A percentile compares a stretch with the other conserved stretches of the same genome.
Conservation (phyloP, 371 early-diverging fungal genomes). For the Thermomucor indicae-seudaticae region DNA sequence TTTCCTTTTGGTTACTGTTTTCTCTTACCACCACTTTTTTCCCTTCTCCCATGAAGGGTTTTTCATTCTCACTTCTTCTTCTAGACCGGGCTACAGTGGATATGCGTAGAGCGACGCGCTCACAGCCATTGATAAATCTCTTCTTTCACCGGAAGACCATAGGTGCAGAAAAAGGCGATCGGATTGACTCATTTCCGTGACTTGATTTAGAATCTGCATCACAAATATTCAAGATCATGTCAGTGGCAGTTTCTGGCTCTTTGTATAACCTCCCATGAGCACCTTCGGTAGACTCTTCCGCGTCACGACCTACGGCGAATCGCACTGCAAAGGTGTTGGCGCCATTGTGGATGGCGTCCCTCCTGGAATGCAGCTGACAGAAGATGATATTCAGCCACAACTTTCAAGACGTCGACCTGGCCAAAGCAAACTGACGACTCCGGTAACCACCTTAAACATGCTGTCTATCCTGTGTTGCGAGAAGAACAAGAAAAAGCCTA, state of each 20-base stretch:
- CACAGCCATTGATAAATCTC: too few species aligned
- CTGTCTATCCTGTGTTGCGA: neutral
- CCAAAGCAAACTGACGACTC: slow-evolving; percentile 92
- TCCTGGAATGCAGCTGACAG: slow-evolving; percentile 87
- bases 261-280: slow-evolving; percentile 52
- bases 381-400: slow-evolving; percentile 90
- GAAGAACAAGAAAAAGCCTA: neutral
- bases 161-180: too few species aligned
- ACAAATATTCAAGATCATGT: too few species aligned
- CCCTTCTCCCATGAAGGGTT: too few species aligned
- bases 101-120: too few species aligned
- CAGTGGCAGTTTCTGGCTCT: neutral
- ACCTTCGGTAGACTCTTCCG: slow-evolving; percentile 77
- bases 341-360: slow-evolving; percentile 96
- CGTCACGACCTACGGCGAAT: slow-evolving; percentile 97
- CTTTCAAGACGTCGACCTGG: slow-evolving; percentile 92
- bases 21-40: too few species aligned
- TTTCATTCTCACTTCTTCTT: too few species aligned
- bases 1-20: too few species aligned
- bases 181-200: too few species aligned
- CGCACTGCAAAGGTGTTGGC: slow-evolving; percentile 96
- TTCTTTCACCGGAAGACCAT: too few species aligned
- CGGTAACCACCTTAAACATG: slow-evolving; percentile 50
- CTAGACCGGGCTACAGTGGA: too few species aligned
- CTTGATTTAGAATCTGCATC: too few species aligned